These are phyloP conservation scores for Monosporascus sp. DNA, from an alignment of 2,329 filamentous ascomycete species.

Conservation along the genomic window DNA sequence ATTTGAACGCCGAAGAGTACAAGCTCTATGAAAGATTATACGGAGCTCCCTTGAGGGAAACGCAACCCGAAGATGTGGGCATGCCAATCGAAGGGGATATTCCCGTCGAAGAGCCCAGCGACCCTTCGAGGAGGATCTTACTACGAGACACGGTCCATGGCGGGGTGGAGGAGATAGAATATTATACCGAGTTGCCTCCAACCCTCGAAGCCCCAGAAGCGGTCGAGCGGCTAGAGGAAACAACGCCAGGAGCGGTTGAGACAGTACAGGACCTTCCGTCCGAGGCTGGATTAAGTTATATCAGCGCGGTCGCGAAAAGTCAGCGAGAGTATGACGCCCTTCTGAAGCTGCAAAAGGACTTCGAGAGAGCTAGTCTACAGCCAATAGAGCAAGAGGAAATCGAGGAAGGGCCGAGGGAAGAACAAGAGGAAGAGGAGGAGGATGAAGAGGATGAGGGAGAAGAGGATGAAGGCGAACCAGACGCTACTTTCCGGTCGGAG, in stretches of 20 bases:
- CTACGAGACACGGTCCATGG: slow-evolving; percentile 53
- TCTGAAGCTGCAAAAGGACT: slow-evolving; percentile 53
- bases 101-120: slow-evolving; percentile 16
- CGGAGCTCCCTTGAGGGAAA: slow-evolving; percentile 64
- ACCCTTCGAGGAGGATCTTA: slow-evolving; percentile 33
- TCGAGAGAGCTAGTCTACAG: slow-evolving; percentile 37
- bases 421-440: slow-evolving; percentile 28
- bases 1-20: slow-evolving; percentile 66
- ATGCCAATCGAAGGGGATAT: slow-evolving; percentile 32
- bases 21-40: slow-evolving; percentile 75
- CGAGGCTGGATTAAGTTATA: slow-evolving; percentile 35
- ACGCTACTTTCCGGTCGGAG: slow-evolving; percentile 29
- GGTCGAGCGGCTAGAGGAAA: slow-evolving; percentile 21
- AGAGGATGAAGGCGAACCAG: slow-evolving; percentile 30
- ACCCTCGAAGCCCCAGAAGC: slow-evolving; percentile 18
- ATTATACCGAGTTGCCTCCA: slow-evolving; percentile 19
- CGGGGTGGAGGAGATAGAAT: slow-evolving; percentile 56
- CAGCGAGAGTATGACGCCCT: slow-evolving; percentile 51
- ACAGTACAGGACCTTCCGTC: slow-evolving; percentile 23
- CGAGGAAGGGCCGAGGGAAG: slow-evolving; percentile 25
- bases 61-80: slow-evolving; percentile 53
- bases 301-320: slow-evolving; percentile 45
- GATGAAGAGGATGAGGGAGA: slow-evolving; percentile 33
- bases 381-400: slow-evolving; percentile 27
- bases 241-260: slow-evolving; percentile 6